Percentiles rank a stretch among this genome's conserved stretches.
These are phyloP conservation scores for Hymenoscyphus linearis DNA, from an alignment of 2,329 filamentous ascomycete species.

Conservation along the genomic window DNA sequence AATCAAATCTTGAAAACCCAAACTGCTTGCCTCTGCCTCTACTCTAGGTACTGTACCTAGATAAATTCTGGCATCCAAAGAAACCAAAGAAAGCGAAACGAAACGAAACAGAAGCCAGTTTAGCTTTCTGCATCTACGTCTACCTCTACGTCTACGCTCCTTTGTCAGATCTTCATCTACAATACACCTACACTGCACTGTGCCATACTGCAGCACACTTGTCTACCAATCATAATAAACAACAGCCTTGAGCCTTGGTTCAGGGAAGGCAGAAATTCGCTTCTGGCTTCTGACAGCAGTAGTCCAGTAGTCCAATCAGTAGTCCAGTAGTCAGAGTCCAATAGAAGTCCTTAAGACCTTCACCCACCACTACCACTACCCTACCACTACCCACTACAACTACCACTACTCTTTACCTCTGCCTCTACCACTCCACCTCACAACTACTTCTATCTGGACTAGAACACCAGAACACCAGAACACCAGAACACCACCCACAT, in stretches of 20 bases:
- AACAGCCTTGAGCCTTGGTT: background rate
- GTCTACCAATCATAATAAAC: background rate
- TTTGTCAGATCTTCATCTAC: background rate
- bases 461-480: background rate
- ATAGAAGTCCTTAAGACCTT: constrained; percentile 21
- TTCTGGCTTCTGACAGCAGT: constrained; percentile 21
- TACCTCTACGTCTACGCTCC: background rate
- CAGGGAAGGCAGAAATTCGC: constrained; percentile 21
- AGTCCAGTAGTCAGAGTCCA: constrained; percentile 8
- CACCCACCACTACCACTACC: constrained; percentile 7
- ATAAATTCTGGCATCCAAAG: too few species aligned
- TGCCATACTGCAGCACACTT: too few species aligned
- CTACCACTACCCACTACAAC: constrained; percentile 15
- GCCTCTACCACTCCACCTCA: too few species aligned
- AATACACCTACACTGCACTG: too few species aligned
- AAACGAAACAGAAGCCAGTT: background rate
- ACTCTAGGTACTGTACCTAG: too few species aligned
- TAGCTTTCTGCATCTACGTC: constrained; percentile 14
- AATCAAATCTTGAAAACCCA: constrained; percentile 1
- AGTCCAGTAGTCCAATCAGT: background rate
- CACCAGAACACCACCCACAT: too few species aligned
- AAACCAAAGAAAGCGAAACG: too few species aligned
- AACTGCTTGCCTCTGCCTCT: background rate
- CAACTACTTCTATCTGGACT: background rate
- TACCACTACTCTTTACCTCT: constrained; percentile 16